A percentile compares a stretch with the other conserved stretches of the same genome.
Evolutionary conservation across 2,329 filamentous ascomycete species (phyloP).

Genomic region (Elsinoe fawcettii): DNA sequence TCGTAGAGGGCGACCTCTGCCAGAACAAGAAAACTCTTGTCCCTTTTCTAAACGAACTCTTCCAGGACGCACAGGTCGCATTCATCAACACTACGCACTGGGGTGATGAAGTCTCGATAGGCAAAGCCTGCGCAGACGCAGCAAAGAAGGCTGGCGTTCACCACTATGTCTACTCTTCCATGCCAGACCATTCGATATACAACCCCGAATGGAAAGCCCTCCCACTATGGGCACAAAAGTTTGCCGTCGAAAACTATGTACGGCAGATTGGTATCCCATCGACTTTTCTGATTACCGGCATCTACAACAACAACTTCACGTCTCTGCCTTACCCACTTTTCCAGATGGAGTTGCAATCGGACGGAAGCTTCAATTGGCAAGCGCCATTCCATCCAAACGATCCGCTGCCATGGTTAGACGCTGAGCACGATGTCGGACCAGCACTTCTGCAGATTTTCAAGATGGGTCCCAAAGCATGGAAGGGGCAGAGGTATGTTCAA

Average conservation of each 20-base stretch:
- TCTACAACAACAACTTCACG: constrained; percentile 99
- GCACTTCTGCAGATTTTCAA: constrained; percentile 92
- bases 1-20: constrained; percentile 58
- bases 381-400: constrained; percentile 87
- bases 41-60: constrained; percentile 36
- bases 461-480: constrained; percentile 81
- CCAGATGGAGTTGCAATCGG: constrained; percentile 79
- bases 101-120: constrained; percentile 86
- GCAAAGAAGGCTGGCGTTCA: constrained; percentile 76
- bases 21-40: constrained; percentile 24
- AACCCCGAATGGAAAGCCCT: constrained; percentile 69
- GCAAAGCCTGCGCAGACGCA: constrained; percentile 78
- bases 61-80: constrained; percentile 75
- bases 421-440: constrained; percentile 90
- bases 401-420: constrained; percentile 89
- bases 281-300: constrained; percentile 92
- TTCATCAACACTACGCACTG: constrained; percentile 99
- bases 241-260: constrained; percentile 86
- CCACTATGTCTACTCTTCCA: constrained; percentile 93
- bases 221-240: constrained; percentile 87
- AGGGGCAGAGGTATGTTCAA: constrained; percentile 52
- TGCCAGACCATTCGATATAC: constrained; percentile 87
- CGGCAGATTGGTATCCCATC: constrained; percentile 72
- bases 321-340: constrained; percentile 87
- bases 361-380: constrained; percentile 86